Evolutionary conservation across 176 grass and related monocot genomes (phyloP), one percentile per base, ranked within the genome.

Genomic region (Aegilops longissima): DNA sequence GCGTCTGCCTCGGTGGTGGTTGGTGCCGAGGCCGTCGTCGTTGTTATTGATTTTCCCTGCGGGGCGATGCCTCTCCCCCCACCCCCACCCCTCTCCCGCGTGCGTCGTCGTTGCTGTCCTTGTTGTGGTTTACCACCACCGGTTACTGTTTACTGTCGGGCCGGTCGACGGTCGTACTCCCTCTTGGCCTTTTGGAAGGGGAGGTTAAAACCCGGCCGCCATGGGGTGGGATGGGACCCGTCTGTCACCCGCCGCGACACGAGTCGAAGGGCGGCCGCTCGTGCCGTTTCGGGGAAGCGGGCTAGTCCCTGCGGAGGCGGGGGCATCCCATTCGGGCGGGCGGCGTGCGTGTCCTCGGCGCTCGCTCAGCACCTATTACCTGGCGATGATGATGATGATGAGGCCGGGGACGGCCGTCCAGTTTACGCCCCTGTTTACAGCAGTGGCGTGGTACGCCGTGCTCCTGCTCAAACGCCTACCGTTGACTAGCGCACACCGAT

Each of bases 91-190:
- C 14, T 0, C 62, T 10, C 6, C 52, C 49, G 84, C 75, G 42
- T 69, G 75, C 75, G 79, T 65, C 52, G 80, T 79, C 21, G 66
- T 21, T 56, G 85, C 9, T 12, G 84, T 58, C 14, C 49, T 52
- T 52, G 49, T 16, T 81, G 59, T 70, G 86, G 86, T 91, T 87
- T 87, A 91, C 81, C 90, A 81, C 82, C 86, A 77, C 52, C 82
- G 51, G 52, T 80, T 82, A 85, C 86, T 91, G 90, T 91, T 91
- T 88, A 91, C 86, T 77, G 90, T 81, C 89, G 67, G 80, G 80
- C 44, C 12, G 85, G 74, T 42, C 45, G 75, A 35, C 12, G 85
- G 74, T 42, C 45, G 76, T 71, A 81, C 81, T 5, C 78, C 76
- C 38, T 73, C 81, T 44, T 47, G 69, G 38, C 63, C 4, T 12